phyloP scores from a whole-genome alignment of 75 land plant species.

The Pinus tabuliformis region DNA sequence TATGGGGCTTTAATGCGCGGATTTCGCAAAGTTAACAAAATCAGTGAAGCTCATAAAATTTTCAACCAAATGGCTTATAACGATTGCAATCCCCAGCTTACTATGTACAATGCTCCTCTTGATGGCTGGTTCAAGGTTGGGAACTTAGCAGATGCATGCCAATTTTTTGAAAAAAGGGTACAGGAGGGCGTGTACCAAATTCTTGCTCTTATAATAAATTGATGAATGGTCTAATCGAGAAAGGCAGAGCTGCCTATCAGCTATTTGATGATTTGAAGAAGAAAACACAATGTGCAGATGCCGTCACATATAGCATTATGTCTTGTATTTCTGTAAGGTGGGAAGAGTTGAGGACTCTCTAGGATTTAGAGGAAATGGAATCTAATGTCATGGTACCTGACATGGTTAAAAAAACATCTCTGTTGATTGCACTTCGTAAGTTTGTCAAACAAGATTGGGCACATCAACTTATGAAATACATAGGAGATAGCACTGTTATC shows the following conservation, averaged over 20 bases:
- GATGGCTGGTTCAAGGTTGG: conserved; percentile 59
- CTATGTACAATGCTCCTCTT: conserved; percentile 63
- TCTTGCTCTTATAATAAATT: conserved; percentile 60
- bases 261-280: conserved; percentile 63
- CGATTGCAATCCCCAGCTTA: conserved; percentile 42
- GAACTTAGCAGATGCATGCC: conserved; percentile 52
- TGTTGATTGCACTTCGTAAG: conserved; percentile 46
- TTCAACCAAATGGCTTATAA: conserved; percentile 55
- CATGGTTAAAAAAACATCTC: conserved; percentile 43
- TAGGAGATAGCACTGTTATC: conserved; percentile 43
- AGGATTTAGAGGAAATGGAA: conserved; percentile 58
- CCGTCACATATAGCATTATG: conserved; percentile 60
- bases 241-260: conserved; percentile 51
- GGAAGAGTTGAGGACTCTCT: conserved; percentile 45
- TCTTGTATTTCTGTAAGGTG: conserved; percentile 37
- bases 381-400: conserved; percentile 59
- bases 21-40: conserved; percentile 36
- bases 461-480: conserved; percentile 51
- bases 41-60: conserved; percentile 42
- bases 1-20: conserved; percentile 58
- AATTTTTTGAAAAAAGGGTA: conserved; percentile 57
- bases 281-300: conserved; percentile 57
- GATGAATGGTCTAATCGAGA: conserved; percentile 68
- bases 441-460: conserved; percentile 48
- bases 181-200: conserved; percentile 48